Evolutionary conservation across 129 eudicot genomes (phyloP), one percentile per base, ranked within the genome.

Genomic region (Deinandra increscens): DNA sequence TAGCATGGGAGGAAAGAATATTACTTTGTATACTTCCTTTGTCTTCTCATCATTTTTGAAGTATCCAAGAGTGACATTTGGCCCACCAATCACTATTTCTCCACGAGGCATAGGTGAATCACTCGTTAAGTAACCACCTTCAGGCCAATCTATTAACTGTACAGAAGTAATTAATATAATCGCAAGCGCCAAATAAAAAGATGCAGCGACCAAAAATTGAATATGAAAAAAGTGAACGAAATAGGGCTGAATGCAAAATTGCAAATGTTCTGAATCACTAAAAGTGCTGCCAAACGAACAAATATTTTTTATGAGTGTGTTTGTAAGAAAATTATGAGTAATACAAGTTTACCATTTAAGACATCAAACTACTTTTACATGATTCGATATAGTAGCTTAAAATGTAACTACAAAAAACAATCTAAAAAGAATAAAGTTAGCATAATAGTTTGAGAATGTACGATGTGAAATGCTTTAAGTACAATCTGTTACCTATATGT

Each of bases 61-160:
- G 81, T 93, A 93, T 67, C 98, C 98, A 51, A 89, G 66, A 15
- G 98, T 89, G 53, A 93, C 92, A 85, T 93, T 85, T 53, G 95
- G 97, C 29, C 98, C 98, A 67, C 97, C 97, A 68, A 93, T 75
- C 63, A 93, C 84, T 67, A 93, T 93, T 78, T 89, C 98, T 63
- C 98, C 98, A 18, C 97, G 86, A 46, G 97, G 97, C 92, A 78
- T 89, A 34, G 97, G 98, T 31, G 87, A 81, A 75, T 93, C 97
- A 66, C 81, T 87, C 37, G 79, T 79, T 74, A 87, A 63, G 81
- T 89, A 93, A 45, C 98, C 98, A 59, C 98, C 96, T 69, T 89
- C 96, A 54, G 88, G 84, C 98, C 98, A 93, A 84, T 93, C 97
- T 63, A 89, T 78, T 75, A 93, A 81, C 98, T 93, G 74, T 23